Percentiles rank a stretch among this genome's conserved stretches.
Conservation (phyloP, 2,329 filamentous ascomycete genomes). For the Trichophyton mentagrophytes region DNA sequence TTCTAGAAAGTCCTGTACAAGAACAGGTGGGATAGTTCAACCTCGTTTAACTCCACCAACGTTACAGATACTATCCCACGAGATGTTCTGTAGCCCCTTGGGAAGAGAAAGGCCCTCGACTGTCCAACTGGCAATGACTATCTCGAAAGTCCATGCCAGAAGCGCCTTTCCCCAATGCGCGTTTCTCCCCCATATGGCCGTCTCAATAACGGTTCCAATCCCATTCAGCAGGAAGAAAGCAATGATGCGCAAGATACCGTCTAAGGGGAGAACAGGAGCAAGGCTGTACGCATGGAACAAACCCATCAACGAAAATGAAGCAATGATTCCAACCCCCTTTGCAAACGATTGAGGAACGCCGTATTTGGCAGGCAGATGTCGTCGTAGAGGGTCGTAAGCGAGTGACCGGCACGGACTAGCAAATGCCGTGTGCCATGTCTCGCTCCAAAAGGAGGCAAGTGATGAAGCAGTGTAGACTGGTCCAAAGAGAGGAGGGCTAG, state of each 20-base stretch:
- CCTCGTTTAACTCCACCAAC: constrained; percentile 7
- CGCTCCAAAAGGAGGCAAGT: constrained; percentile 29
- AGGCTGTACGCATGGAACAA: constrained; percentile 30
- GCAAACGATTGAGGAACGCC: constrained; percentile 23
- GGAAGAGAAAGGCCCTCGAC: constrained; percentile 18
- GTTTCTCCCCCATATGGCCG: constrained; percentile 16
- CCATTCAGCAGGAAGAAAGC: constrained; percentile 32
- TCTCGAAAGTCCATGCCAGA: constrained; percentile 20
- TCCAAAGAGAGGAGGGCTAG: constrained; percentile 29
- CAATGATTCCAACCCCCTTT: constrained; percentile 25
- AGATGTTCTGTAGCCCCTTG: constrained; percentile 14
- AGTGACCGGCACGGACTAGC: constrained; percentile 29
- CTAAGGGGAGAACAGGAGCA: constrained; percentile 22
- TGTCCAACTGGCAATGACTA: constrained; percentile 19
- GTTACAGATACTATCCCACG: constrained; percentile 14
- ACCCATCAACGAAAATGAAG: constrained; percentile 30
- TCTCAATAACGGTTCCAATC: constrained; percentile 22
- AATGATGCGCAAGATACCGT: constrained; percentile 23
- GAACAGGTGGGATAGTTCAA: neutral
- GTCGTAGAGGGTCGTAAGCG: constrained; percentile 28
- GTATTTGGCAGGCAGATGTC: constrained; percentile 18
- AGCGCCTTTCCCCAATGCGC: constrained; percentile 16
- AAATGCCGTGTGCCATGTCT: constrained; percentile 34
- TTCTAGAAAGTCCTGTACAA: neutral
- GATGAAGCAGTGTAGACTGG: constrained; percentile 29